Percentiles rank a stretch among this genome's conserved stretches.
Evolutionary conservation across 1,284 basidiomycete genomes (phyloP).

Genomic region (Melampsora larici-populina): DNA sequence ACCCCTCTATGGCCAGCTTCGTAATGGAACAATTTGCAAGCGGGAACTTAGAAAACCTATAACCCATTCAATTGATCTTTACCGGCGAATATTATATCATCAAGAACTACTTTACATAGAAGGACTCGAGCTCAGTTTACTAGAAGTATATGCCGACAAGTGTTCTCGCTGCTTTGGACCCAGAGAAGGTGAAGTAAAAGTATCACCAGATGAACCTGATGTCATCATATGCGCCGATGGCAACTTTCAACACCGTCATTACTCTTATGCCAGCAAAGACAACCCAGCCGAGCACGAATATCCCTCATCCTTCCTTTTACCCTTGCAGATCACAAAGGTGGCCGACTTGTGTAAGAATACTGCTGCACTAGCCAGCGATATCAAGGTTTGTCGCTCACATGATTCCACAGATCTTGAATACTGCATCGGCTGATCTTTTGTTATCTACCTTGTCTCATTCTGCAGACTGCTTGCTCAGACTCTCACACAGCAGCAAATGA

Average conservation of each 20-base stretch:
- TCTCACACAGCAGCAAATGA: constrained; percentile 22
- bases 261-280: background rate
- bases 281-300: background rate
- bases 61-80: background rate
- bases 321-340: background rate
- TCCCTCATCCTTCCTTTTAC: background rate
- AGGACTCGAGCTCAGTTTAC: background rate
- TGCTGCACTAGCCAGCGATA: background rate
- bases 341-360: background rate
- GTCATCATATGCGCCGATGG: background rate
- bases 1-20: background rate
- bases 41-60: background rate
- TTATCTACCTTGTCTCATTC: background rate
- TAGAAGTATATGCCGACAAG: background rate
- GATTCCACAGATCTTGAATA: background rate
- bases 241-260: background rate
- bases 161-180: background rate
- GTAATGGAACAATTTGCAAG: background rate
- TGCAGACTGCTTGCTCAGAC: background rate
- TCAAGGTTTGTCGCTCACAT: background rate
- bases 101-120: background rate
- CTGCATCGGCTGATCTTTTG: background rate
- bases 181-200: background rate
- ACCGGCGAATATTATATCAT: background rate
- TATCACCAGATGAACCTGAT: background rate